Evolutionary conservation across 768 basidiomycete species (phyloP).

Genomic region (Mycena filopes): DNA sequence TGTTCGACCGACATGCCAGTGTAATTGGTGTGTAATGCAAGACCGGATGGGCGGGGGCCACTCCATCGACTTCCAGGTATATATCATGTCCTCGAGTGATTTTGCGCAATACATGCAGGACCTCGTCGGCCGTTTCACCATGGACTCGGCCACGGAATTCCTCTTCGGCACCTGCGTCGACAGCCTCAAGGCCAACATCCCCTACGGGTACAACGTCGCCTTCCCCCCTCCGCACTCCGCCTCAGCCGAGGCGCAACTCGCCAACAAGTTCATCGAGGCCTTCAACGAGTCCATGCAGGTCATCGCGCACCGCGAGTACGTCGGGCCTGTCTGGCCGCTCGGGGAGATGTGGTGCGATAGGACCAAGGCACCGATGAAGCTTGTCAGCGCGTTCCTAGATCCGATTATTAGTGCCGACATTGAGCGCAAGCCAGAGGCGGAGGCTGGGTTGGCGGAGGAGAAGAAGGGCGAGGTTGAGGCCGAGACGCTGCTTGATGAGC

Average conservation of each 20-base stretch:
- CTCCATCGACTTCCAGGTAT: conserved; percentile 67
- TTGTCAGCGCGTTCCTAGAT: conserved; percentile 64
- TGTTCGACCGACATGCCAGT: conserved; percentile 61
- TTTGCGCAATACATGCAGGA: conserved; percentile 51
- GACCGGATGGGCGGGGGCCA: conserved; percentile 55
- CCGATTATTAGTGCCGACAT: conserved; percentile 63
- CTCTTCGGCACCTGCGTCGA: conserved; percentile 61
- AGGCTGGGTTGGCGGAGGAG: conserved; percentile 5
- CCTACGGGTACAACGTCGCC: conserved; percentile 54
- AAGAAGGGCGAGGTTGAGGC: conserved; percentile 38
- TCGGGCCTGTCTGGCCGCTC: conserved; percentile 61
- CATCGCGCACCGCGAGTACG: conserved; percentile 50
- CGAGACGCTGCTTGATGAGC: conserved; percentile 59
- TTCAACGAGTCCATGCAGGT: conserved; percentile 60
- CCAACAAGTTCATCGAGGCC: conserved; percentile 54
- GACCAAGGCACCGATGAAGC: conserved; percentile 54
- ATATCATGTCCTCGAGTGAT: background rate
- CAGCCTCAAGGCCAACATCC: conserved; percentile 58
- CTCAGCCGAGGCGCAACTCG: conserved; percentile 36
- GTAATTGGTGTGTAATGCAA: conserved; percentile 56
- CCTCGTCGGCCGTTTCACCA: conserved; percentile 64
- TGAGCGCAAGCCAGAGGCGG: conserved; percentile 44
- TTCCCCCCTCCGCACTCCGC: conserved; percentile 30
- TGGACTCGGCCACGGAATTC: conserved; percentile 70
- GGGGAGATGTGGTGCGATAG: conserved; percentile 63